Conservation (phyloP, 2,329 filamentous ascomycete species). For the Ceratocystis variospora region DNA sequence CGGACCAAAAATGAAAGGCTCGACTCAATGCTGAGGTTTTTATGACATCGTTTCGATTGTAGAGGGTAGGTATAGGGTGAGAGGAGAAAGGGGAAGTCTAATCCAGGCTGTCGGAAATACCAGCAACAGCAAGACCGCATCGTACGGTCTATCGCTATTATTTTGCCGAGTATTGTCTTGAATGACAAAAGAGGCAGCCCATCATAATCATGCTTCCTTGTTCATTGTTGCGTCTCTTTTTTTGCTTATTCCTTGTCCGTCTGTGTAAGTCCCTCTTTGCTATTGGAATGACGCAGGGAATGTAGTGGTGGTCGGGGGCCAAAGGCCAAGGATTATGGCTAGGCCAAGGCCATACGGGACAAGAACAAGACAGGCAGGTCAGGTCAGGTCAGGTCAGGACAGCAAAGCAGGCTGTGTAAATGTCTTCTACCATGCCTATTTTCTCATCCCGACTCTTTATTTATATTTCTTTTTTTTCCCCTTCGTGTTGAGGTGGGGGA, state of each 20-base stretch:
- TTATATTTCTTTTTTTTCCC: not conserved
- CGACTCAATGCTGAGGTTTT: no score
- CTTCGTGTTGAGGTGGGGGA: not conserved
- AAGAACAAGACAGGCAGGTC: no score
- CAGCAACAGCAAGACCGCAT: no score
- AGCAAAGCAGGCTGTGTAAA: not conserved
- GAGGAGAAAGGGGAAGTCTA: no score
- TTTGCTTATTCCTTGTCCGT: not conserved
- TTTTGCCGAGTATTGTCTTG: not conserved
- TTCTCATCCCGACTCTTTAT: not conserved
- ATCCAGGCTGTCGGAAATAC: no score
- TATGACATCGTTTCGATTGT: no score
- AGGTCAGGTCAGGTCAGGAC: not conserved
- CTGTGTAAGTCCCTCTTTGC: not conserved
- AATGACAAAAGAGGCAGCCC: not conserved
- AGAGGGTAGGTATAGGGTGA: no score
- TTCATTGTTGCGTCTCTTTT: no score
- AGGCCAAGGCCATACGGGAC: no score
- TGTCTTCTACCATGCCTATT: not conserved
- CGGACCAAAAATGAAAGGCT: no score
- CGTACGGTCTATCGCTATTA: no score
- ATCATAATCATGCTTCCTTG: not conserved
- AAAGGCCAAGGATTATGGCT: not conserved
- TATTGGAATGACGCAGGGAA: not conserved
- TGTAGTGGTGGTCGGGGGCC: not conserved